These are phyloP conservation scores for Colletotrichum endophyticum DNA, from an alignment of 2,329 filamentous ascomycete genomes.

Conservation along the genomic window DNA sequence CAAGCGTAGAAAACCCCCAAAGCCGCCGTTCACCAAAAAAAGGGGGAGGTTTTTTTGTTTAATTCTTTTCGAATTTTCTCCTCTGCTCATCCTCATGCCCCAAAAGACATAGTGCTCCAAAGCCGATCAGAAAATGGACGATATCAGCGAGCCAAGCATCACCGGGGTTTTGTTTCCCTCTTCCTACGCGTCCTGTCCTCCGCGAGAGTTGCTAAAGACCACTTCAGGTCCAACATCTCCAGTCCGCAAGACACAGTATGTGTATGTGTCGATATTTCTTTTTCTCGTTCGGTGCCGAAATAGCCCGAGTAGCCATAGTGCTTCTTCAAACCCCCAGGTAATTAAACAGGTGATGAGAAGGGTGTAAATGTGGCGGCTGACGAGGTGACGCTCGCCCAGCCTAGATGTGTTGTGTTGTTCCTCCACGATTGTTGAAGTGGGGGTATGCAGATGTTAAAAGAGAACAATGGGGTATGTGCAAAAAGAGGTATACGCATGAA, in stretches of 20 bases:
- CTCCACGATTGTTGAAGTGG: slow-evolving; percentile 21
- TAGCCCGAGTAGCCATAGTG: background rate
- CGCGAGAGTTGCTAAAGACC: slow-evolving; percentile 1
- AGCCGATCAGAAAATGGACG: slow-evolving; percentile 8
- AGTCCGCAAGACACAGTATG: background rate
- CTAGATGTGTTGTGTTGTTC: slow-evolving; percentile 3
- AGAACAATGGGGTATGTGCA: slow-evolving; percentile 18
- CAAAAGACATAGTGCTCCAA: slow-evolving; percentile 15
- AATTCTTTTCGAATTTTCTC: background rate
- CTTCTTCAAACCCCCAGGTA: background rate
- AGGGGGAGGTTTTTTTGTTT: background rate
- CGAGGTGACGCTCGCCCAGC: slow-evolving; percentile 12
- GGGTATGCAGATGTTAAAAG: slow-evolving; percentile 8
- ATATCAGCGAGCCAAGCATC: slow-evolving; percentile 19
- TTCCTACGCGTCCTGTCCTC: background rate
- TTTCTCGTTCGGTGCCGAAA: background rate
- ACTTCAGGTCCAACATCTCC: background rate
- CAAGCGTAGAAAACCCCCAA: slow-evolving; percentile 15
- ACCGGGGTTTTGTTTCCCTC: background rate
- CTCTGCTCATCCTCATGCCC: slow-evolving; percentile 9
- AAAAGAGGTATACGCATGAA: slow-evolving; percentile 20
- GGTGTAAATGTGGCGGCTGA: background rate
- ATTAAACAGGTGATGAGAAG: slow-evolving; percentile 17
- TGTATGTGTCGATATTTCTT: background rate
- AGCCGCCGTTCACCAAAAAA: slow-evolving; percentile 11